Base-by-base conservation (phyloP, 106 monocot genomes). In the Platanthera zijinensis region DNA sequence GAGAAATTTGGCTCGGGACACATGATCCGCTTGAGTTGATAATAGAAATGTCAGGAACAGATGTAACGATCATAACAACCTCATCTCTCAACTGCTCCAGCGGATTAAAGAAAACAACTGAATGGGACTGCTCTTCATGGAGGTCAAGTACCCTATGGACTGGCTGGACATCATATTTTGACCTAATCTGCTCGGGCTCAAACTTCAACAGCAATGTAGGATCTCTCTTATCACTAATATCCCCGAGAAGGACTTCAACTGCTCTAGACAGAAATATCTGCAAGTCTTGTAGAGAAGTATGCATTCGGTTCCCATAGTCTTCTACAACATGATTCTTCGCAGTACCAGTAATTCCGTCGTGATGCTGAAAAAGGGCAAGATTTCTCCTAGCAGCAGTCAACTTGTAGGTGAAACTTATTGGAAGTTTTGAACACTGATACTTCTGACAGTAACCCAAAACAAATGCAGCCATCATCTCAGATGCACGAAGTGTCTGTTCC, bases 341-440 rank as follows among this genome's bases (percentile, higher is more conserved):
- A 52, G 97, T 97, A 47, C 97, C 97, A 56, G 97, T 97, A 69
- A 97, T 88, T 63, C 94, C 97, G 75, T 97, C 97, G 59, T 97
- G 97, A 85, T 97, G 97, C 82, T 97, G 97, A 64, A 97, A 97
- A 77, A 97, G 88, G 70, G 97, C 93, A 64, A 97, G 76, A 80
- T 94, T 94, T 70, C 97, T 93, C 77, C 97, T 91, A 51, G 97
- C 97, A 78, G 97, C 87, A 28, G 85, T 97, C 80, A 97, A 75
- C 75, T 97, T 97, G 81, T 97, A 82, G 25, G 96, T 75, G 59
- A 91, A 97, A 82, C 86, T 86, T 30, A 85, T 63, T n/a, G 96
- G 86, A 56, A 97, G 80, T 77, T 84, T 93, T 50, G 84, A 66
- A 74, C 96, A 96, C n/a, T 77, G 84, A 71, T 73, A 83, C 48